Conservation (phyloP, 2,329 filamentous ascomycete species). For the Plectosphaerella plurivora region DNA sequence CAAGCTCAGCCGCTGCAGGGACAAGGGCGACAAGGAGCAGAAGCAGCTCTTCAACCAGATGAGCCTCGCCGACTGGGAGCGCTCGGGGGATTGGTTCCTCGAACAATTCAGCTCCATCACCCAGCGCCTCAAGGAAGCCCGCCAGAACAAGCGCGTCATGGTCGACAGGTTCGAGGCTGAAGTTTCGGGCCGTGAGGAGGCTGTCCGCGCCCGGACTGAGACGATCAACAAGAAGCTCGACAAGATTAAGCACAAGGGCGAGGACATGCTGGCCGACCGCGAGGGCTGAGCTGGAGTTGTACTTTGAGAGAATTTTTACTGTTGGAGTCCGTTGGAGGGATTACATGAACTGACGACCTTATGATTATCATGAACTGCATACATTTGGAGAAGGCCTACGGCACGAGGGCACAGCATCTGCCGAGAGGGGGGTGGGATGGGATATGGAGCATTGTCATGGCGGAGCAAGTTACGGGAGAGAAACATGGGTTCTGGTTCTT, state of each 20-base stretch:
- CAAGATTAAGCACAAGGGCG: constrained; percentile 52
- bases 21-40: constrained; percentile 40
- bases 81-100: constrained; percentile 56
- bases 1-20: constrained; percentile 46
- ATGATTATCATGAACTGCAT: no score
- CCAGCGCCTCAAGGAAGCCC: constrained; percentile 40
- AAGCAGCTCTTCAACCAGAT: constrained; percentile 47
- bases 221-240: constrained; percentile 50
- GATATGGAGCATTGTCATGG: no score
- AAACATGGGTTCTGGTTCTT: no score
- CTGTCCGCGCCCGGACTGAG: constrained; percentile 47
- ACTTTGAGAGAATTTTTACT: background rate
- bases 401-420: background rate
- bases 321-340: background rate
- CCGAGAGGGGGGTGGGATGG: background rate
- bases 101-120: constrained; percentile 48
- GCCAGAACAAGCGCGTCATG: constrained; percentile 43
- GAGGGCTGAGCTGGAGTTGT: constrained; percentile 15
- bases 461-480: no score
- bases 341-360: no score
- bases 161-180: constrained; percentile 50
- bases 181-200: constrained; percentile 49
- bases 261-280: constrained; percentile 48
- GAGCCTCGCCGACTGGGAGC: constrained; percentile 53
- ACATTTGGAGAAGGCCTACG: background rate